Percentiles rank a stretch among this genome's conserved stretches.
These are phyloP conservation scores for Pezicula radicicola DNA, from an alignment of 2,329 filamentous ascomycete species.

Conservation along the genomic window DNA sequence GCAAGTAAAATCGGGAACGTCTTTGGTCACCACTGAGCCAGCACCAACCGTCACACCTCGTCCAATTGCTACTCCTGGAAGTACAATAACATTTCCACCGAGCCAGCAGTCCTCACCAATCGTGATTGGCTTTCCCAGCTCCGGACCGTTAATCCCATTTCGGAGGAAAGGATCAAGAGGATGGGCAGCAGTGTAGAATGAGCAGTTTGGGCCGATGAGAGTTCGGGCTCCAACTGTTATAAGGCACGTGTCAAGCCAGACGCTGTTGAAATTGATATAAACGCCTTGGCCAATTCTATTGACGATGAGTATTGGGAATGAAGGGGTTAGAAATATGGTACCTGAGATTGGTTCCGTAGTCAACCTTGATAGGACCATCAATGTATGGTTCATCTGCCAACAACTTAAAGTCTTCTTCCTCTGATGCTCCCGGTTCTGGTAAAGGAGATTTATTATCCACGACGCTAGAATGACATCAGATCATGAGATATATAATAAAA, in stretches of 20 bases:
- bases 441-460: conserved; percentile 59
- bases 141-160: conserved; percentile 73
- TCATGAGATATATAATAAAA: background rate
- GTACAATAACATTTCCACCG: conserved; percentile 66
- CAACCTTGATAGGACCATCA: conserved; percentile 65
- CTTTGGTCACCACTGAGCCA: conserved; percentile 79
- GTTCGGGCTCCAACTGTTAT: conserved; percentile 76
- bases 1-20: conserved; percentile 61
- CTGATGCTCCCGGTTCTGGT: conserved; percentile 53
- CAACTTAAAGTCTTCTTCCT: conserved; percentile 61
- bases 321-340: conserved; percentile 21
- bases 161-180: conserved; percentile 72
- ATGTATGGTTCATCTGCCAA: conserved; percentile 67
- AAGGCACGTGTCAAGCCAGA: conserved; percentile 72
- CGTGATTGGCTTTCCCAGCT: conserved; percentile 68
- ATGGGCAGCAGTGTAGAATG: conserved; percentile 72
- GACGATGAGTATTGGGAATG: conserved; percentile 4
- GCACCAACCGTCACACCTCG: conserved; percentile 72
- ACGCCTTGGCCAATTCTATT: conserved; percentile 62
- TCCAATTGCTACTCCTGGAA: conserved; percentile 78
- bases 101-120: conserved; percentile 83
- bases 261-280: conserved; percentile 73
- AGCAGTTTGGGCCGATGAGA: conserved; percentile 75
- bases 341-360: conserved; percentile 76
- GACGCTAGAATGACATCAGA: conserved; percentile 44